Evolutionary conservation across 306 rosid species (phyloP), one percentile per base, ranked within the genome.

Genomic region (Sesbania bispinosa): DNA sequence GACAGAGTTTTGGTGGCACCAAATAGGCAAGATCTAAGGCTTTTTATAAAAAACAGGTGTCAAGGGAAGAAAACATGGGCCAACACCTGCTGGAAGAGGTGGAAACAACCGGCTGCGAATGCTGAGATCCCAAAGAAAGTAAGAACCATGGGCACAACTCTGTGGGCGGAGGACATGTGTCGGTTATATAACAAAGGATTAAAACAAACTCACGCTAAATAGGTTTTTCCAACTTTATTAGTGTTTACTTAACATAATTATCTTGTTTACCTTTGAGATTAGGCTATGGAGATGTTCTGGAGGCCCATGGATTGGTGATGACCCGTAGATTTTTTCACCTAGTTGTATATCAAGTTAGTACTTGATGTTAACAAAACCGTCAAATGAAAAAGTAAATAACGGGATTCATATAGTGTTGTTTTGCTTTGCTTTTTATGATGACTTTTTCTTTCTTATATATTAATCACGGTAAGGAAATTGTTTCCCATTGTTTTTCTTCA

Each of bases 41-140:
- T 0, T 39, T 77, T 51, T 43, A n/a, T n/a, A 61, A 3, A 62
- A 6, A 30, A 3, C 4, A 30, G 1, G 23, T 2, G 2, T n/a
- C n/a, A 3, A 4, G 35, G 8, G 13, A 1, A 3, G 19, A 43
- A 70, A 70, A 78, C 68, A 33, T 71, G 78, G 74, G 69, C 21
- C 15, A 41, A 29, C 23, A 23, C 13, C 68, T 32, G 39, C 51
- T 39, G 33, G 42, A 47, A 16, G 6, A 27, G 69, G 33, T 71
- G 27, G 64, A 79, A 75, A 78, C 85, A 19, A 27, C 62, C 71
- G 83, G 81, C 84, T 33, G 11, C 4, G 81, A n/a, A n/a, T n/a
- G n/a, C n/a, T n/a, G n/a, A n/a, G n/a, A n/a, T n/a, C n/a, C n/a
- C n/a, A n/a, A n/a, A n/a, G n/a, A n/a, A n/a, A n/a, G n/a, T n/a